Conservation (phyloP, 225 moss, liverwort and hornwort genomes). For the Physcomitrium patens region DNA sequence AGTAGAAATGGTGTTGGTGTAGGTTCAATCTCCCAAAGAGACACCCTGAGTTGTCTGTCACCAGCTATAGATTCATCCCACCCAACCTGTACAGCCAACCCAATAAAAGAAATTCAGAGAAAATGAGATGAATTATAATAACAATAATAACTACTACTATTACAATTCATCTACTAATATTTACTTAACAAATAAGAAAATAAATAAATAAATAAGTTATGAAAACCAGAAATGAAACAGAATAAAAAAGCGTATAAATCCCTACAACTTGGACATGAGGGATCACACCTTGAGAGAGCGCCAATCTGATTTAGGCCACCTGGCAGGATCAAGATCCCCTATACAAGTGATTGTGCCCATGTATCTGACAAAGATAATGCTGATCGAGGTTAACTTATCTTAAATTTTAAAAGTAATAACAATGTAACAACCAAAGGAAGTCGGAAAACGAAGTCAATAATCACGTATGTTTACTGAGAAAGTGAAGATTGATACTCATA, state of each 20-base stretch:
- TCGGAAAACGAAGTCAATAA: constrained; percentile 7
- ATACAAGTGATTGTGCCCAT: constrained; percentile 97
- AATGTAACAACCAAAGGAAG: not conserved
- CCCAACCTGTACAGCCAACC: constrained; percentile 65
- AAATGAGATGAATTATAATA: no score
- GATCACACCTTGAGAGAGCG: constrained; percentile 83
- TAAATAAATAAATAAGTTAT: not conserved
- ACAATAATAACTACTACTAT: no score
- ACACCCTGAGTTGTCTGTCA: constrained; percentile 96
- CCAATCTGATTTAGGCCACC: constrained; percentile 97
- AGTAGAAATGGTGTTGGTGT: constrained; percentile 81
- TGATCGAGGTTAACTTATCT: constrained; percentile 25
- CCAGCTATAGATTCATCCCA: constrained; percentile 99
- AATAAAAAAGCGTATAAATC: constrained; percentile 13
- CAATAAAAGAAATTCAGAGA: not conserved
- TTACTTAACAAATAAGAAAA: no score
- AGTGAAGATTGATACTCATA: constrained; percentile 35
- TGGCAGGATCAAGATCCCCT: constrained; percentile 80
- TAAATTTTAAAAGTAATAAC: not conserved
- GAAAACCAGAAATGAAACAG: not conserved
- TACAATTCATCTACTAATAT: no score
- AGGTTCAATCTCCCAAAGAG: constrained; percentile 98
- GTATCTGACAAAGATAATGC: constrained; percentile 65
- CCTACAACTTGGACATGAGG: constrained; percentile 7
- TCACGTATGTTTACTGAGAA: constrained; percentile 10